These are phyloP conservation scores for Kodamaea sagamina DNA, from an alignment of 805 yeast species.

Conservation along the genomic window DNA sequence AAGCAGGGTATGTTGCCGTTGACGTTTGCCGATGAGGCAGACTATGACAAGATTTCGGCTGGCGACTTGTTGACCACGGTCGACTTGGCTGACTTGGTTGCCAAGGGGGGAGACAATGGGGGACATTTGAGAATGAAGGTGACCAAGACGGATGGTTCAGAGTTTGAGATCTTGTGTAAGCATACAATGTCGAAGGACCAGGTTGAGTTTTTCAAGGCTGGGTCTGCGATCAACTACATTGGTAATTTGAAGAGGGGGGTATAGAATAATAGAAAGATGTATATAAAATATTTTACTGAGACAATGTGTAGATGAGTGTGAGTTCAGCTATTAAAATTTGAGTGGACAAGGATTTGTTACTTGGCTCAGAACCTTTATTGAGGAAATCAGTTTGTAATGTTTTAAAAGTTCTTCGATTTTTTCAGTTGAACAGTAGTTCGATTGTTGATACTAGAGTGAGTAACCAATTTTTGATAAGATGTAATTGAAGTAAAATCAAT, in stretches of 20 bases:
- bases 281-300: neutral
- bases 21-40: constrained; percentile 86
- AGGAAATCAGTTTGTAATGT: no score
- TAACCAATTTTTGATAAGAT: no score
- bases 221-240: constrained; percentile 93
- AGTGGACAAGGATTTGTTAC: no score
- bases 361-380: no score
- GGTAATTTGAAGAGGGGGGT: constrained; percentile 53
- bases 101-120: constrained; percentile 84
- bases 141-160: constrained; percentile 71
- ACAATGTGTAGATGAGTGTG: no score
- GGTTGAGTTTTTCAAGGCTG: constrained; percentile 93
- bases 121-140: constrained; percentile 73
- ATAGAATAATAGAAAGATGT: constrained; percentile 1
- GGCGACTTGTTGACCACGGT: constrained; percentile 80
- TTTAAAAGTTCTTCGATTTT: no score
- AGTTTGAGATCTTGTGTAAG: constrained; percentile 70
- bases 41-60: constrained; percentile 76
- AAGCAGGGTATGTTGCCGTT: constrained; percentile 97
- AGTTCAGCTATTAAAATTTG: no score
- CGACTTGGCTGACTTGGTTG: constrained; percentile 72
- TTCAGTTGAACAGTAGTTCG: no score
- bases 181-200: constrained; percentile 98
- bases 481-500: no score
- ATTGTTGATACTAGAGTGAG: no score